These are phyloP conservation scores for Periglandula ipomoeae DNA, from an alignment of 2,329 filamentous ascomycete genomes.

Conservation along the genomic window DNA sequence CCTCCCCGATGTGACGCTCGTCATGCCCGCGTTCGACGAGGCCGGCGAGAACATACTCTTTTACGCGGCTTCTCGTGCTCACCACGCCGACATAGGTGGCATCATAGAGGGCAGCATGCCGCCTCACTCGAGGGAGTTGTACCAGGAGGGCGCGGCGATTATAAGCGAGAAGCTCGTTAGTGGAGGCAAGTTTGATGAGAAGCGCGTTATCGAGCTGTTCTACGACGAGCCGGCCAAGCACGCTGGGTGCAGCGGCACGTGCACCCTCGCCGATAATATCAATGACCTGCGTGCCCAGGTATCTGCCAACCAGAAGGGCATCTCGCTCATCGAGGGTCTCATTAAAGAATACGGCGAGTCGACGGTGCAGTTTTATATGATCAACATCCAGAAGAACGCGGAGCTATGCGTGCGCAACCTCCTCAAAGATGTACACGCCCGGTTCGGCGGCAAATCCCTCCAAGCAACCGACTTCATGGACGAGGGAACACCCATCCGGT, in stretches of 20 bases:
- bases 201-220: slow-evolving; percentile 62
- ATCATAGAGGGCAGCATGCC: slow-evolving; percentile 78
- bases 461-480: slow-evolving; percentile 75
- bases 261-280: slow-evolving; percentile 71
- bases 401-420: slow-evolving; percentile 65
- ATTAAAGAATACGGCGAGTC: slow-evolving; percentile 71
- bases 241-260: slow-evolving; percentile 67
- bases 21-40: slow-evolving; percentile 65
- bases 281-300: slow-evolving; percentile 79
- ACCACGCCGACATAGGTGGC: slow-evolving; percentile 79
- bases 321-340: slow-evolving; percentile 65
- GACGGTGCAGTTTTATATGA: slow-evolving; percentile 79
- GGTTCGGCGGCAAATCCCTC: slow-evolving; percentile 62
- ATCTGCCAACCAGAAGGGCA: slow-evolving; percentile 77
- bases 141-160: slow-evolving; percentile 54
- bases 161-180: slow-evolving; percentile 63
- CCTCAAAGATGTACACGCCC: slow-evolving; percentile 59
- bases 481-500: slow-evolving; percentile 66
- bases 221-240: slow-evolving; percentile 66
- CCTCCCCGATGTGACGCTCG: slow-evolving; percentile 71
- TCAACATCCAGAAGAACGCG: slow-evolving; percentile 69
- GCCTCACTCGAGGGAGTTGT: slow-evolving; percentile 57
- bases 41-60: slow-evolving; percentile 64
- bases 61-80: slow-evolving; percentile 70
- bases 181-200: slow-evolving; percentile 68